phyloP scores from a whole-genome alignment of 192 early-diverging fungal species.

The Phlyctochytrium arcticum region DNA sequence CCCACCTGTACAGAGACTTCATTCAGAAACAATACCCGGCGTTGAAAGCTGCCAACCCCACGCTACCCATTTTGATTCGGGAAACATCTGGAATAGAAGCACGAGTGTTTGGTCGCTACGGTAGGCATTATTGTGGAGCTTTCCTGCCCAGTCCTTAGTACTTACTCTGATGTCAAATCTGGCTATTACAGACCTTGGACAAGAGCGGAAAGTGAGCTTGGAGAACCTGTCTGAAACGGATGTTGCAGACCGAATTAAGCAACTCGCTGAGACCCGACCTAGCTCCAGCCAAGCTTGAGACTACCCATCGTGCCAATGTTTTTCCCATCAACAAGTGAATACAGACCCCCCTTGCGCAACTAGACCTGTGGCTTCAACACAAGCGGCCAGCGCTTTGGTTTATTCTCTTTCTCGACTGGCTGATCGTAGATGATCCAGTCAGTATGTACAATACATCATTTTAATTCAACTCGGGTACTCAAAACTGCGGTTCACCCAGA shows the following conservation, averaged over 20 bases:
- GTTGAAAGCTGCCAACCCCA: slow-evolving; percentile 83
- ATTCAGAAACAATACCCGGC: slow-evolving; percentile 72
- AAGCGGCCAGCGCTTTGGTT: no score
- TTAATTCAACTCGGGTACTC: not conserved
- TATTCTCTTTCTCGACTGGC: no score
- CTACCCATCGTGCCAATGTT: not conserved
- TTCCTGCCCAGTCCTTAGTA: no score
- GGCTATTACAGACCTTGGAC: slow-evolving; percentile 80
- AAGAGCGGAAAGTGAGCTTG: slow-evolving; percentile 73
- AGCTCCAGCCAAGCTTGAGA: slow-evolving; percentile 10
- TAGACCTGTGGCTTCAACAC: not conserved
- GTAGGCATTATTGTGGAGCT: slow-evolving; percentile 35
- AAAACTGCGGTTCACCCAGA: no score
- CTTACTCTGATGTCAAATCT: no score
- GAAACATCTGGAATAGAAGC: slow-evolving; percentile 83
- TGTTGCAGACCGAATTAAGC: slow-evolving; percentile 66
- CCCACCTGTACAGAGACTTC: slow-evolving; percentile 64
- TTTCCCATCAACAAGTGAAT: not conserved
- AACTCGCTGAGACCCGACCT: slow-evolving; percentile 45
- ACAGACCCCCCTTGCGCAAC: not conserved
- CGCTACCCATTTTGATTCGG: slow-evolving; percentile 84
- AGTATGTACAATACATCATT: not conserved
- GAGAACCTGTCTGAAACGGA: slow-evolving; percentile 69
- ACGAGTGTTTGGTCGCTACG: slow-evolving; percentile 85
- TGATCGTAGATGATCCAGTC: not conserved